Conservation (phyloP, 495 filamentous ascomycete species). For the Viridothelium virens region DNA sequence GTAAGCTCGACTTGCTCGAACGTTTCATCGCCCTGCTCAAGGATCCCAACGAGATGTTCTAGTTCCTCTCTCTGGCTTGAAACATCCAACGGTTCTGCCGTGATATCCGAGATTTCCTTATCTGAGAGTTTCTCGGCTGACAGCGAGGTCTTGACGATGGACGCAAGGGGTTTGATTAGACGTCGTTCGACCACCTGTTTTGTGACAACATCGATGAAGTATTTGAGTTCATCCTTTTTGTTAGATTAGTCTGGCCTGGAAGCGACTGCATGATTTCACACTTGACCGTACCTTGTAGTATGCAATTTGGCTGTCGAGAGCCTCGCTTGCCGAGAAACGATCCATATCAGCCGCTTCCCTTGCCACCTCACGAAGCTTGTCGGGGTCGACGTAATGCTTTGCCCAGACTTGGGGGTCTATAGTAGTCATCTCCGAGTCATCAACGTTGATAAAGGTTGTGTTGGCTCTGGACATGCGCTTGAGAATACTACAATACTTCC, state of each 20-base stretch:
- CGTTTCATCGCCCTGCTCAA: constrained; percentile 27
- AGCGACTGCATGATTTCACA: neutral
- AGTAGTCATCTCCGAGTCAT: neutral
- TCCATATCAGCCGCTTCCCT: constrained; percentile 20
- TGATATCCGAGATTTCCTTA: constrained; percentile 25
- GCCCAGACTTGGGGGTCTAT: neutral
- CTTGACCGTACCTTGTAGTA: constrained; percentile 24
- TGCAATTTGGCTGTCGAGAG: constrained; percentile 17
- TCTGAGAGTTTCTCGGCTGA: constrained; percentile 27
- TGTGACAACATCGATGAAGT: constrained; percentile 29
- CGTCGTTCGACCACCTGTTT: constrained; percentile 36
- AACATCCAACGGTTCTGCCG: constrained; percentile 26
- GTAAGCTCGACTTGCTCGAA: constrained; percentile 22
- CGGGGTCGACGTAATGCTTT: neutral
- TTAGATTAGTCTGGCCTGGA: constrained; percentile 8
- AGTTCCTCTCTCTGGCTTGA: constrained; percentile 20
- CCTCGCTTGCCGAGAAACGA: constrained; percentile 14
- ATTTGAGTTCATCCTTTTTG: constrained; percentile 28
- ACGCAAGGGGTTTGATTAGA: constrained; percentile 25
- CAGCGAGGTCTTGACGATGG: constrained; percentile 26
- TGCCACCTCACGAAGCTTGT: neutral
- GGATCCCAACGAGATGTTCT: constrained; percentile 20
- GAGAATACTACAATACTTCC: neutral
- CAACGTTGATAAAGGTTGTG: neutral
- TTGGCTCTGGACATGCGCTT: constrained; percentile 6